phyloP scores from a whole-genome alignment of 1,284 basidiomycete species.

The Meripilus lineatus region DNA sequence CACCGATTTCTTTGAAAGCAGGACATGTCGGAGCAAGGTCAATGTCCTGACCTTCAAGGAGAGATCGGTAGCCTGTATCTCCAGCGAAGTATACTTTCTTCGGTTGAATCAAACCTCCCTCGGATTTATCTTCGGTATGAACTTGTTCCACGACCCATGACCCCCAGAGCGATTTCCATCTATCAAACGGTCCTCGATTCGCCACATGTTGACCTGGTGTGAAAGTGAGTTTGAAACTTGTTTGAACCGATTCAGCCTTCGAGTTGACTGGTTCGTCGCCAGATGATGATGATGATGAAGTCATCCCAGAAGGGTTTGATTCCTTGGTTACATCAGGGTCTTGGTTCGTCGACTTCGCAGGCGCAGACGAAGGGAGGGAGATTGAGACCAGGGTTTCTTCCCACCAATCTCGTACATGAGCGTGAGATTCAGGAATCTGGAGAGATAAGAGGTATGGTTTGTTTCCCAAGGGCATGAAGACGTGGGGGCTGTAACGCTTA shows the following conservation, averaged over 20 bases:
- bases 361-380: conserved; percentile 20
- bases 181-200: conserved; percentile 43
- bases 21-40: conserved; percentile 55
- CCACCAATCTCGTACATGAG: conserved; percentile 72
- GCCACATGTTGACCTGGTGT: conserved; percentile 46
- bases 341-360: neutral
- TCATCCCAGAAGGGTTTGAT: neutral
- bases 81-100: conserved; percentile 58
- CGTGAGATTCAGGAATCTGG: conserved; percentile 35
- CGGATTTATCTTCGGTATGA: neutral
- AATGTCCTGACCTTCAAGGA: conserved; percentile 42
- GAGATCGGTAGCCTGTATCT: conserved; percentile 58
- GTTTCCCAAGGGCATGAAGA: conserved; percentile 65
- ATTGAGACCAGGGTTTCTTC: conserved; percentile 41
- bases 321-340: neutral
- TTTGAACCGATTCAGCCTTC: no score
- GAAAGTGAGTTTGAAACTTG: conserved; percentile 27
- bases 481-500: conserved; percentile 37
- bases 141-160: conserved; percentile 52
- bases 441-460: conserved; percentile 39
- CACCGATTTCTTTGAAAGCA: conserved; percentile 64
- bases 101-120: conserved; percentile 4
- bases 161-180: conserved; percentile 53
- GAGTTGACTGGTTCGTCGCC: no score
- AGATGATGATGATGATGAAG: conserved; percentile 9